Base-by-base conservation (phyloP, 768 basidiomycete species). In the Kwoniella europaea region DNA sequence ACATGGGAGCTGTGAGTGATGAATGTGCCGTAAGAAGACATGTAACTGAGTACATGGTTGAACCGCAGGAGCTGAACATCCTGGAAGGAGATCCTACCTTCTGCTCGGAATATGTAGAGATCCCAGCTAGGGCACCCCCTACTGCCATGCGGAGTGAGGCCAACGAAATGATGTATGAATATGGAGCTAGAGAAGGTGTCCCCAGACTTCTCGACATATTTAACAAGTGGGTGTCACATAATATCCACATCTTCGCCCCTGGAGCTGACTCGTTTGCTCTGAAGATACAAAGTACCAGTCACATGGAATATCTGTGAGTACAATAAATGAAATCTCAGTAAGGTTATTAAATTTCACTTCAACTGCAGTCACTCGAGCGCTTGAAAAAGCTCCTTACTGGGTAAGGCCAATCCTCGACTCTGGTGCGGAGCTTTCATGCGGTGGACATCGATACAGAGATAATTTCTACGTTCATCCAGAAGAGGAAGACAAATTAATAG, bases 391-490 rank as follows among this genome's bases (percentile, higher is more conserved):
- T 0, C 72, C 77, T 3, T 74, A 72, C 66, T 77, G 71, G 73
- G 42, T 69, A 56, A 76, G 76, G 53, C 63, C 69, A 7, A 72
- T 77, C 35, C 55, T 72, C 24, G 76, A 72, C 13, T 65, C 68
- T 22, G 72, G 68, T 10, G 71, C 75, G 1, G 76, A 79, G 67
- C 24, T 80, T 54, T 69, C 73, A 3, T 64, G 66, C 10, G 75
- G 74, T 18, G 68, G 73, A 22, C 68, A 79, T 58, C 57, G 77
- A n/a, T 81, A 77, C 71, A 53, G 68, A 18, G 72, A 79, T 62
- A 63, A 79, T 53, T 43, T 73, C n/a, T 56, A 71, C 53, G 63
- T 73, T 12, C 50, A 61, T 12, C 76, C 78, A 3, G 74, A 71
- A 44, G 75, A 71, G 20, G 79, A 78, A 58, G 73, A 82, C 50